These are phyloP conservation scores for Extremus antarcticus DNA, from an alignment of 495 filamentous ascomycete genomes.

Conservation along the genomic window DNA sequence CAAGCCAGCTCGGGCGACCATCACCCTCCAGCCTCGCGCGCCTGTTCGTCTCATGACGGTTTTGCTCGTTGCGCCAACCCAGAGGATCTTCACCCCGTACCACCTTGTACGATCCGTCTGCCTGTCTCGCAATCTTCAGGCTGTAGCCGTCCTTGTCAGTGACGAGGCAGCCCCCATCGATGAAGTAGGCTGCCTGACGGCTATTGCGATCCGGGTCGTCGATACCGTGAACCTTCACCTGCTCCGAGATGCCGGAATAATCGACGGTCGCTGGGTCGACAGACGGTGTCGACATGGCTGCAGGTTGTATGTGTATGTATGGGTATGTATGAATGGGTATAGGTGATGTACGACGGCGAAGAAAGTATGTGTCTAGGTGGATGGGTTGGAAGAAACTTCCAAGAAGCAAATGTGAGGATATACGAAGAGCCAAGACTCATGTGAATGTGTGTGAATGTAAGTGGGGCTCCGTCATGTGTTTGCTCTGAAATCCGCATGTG, in stretches of 20 bases:
- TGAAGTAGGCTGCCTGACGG: neutral
- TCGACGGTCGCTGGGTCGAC: neutral
- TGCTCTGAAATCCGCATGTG: neutral
- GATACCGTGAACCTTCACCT: neutral
- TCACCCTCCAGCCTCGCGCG: neutral
- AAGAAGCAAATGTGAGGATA: slow-evolving; percentile 3
- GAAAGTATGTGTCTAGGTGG: neutral
- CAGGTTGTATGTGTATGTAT: neutral
- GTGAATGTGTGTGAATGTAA: neutral
- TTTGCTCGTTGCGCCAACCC: neutral
- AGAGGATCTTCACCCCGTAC: slow-evolving; percentile 1
- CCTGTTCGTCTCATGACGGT: neutral
- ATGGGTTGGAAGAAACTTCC: neutral
- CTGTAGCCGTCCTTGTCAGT: neutral
- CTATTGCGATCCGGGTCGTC: too few species aligned
- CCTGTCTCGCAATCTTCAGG: neutral
- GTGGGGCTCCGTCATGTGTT: neutral
- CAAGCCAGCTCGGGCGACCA: neutral
- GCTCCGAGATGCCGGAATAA: neutral
- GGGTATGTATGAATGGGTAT: neutral
- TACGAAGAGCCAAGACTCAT: neutral
- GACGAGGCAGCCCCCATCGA: neutral
- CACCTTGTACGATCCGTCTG: neutral
- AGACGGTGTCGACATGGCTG: neutral
- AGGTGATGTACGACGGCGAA: neutral